Evolutionary conservation across 768 basidiomycete species (phyloP), one percentile per base, ranked within the genome.

Genomic region (Galerina sulciceps): DNA sequence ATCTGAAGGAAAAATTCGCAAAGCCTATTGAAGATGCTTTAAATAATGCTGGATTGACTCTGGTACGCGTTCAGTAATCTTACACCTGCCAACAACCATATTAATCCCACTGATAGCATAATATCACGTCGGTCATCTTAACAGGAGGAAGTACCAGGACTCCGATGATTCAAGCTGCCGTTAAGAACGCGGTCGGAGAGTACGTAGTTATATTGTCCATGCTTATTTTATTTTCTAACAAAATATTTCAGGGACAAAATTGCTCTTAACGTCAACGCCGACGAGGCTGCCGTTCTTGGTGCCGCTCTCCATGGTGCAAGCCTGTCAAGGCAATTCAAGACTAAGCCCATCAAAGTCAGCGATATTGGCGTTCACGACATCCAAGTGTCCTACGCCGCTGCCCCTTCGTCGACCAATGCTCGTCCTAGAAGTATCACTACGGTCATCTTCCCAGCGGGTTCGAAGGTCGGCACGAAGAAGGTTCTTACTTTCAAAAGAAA

Each of bases 261-360:
- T 57, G 93, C 96, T 5, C 81, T 89, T 68, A 99, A 98, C 65
- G 93, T 99, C 60, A 99, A 99, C 71, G 90, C 96, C 0, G 97
- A 99, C 70, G 97, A 99, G 75, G 93, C 94, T 0, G 92, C 91
- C 22, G 96, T 98, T 17, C 84, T 99, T 43, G 94, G 65, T 42
- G 95, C 96, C 20, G 96, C 92, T 1, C 87, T 97, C 48, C 88
- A 96, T 61, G 97, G 96, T 14, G 96, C 97, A 3, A 81, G 86
- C 20, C 82, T 96, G 23, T 94, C 90, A 64, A 81, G 90, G 40
- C 93, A 93, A 67, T 99, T 97, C 83, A 91, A 91, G 77, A 97
- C 97, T 48, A 99, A 99, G 77, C 87, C 90, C 65, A 90, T 98
- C 71, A 91, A 93, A 60, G 81, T 98, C 31, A 73, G 81, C 4